Conservation (phyloP, 2,329 filamentous ascomycete species). For the Penicillium expansum region DNA sequence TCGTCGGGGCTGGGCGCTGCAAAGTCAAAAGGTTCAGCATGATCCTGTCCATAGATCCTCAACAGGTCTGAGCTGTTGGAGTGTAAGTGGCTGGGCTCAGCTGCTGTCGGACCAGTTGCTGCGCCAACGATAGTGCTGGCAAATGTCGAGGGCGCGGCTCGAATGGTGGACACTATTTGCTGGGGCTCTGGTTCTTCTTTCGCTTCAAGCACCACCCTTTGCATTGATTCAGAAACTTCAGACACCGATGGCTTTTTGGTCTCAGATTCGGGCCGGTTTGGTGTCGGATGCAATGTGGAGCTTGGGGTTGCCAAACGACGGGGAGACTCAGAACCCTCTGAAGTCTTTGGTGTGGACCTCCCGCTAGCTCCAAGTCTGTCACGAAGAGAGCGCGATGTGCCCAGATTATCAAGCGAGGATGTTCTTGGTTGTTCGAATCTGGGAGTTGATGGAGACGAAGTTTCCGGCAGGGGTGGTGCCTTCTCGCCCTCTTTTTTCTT, state of each 20-base stretch:
- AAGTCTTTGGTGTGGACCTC: constrained; percentile 24
- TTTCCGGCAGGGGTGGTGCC: constrained; percentile 25
- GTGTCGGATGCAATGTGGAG: constrained; percentile 14
- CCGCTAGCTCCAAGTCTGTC: constrained; percentile 38
- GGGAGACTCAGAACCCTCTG: constrained; percentile 25
- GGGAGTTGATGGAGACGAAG: constrained; percentile 2
- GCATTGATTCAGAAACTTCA: not conserved
- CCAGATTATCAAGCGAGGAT: constrained; percentile 21
- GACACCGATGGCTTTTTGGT: constrained; percentile 7
- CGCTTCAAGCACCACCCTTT: constrained; percentile 5
- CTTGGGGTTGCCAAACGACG: constrained; percentile 21
- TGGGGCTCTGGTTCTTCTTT: constrained; percentile 14
- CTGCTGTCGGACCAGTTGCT: constrained; percentile 21
- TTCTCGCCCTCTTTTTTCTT: constrained; percentile 77
- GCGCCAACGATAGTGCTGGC: constrained; percentile 46
- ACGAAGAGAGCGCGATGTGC: constrained; percentile 34
- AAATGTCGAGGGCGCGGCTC: constrained; percentile 52
- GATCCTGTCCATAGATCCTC: constrained; percentile 39
- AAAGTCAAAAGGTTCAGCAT: constrained; percentile 59
- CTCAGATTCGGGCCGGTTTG: constrained; percentile 23
- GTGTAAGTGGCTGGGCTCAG: constrained; percentile 36
- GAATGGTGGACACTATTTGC: constrained; percentile 30
- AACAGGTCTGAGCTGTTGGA: constrained; percentile 36
- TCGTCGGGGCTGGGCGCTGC: constrained; percentile 88
- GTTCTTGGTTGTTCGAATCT: constrained; percentile 9